These are phyloP conservation scores for Davidsoniella neocaledoniae DNA, from an alignment of 2,329 filamentous ascomycete species.

Conservation along the genomic window DNA sequence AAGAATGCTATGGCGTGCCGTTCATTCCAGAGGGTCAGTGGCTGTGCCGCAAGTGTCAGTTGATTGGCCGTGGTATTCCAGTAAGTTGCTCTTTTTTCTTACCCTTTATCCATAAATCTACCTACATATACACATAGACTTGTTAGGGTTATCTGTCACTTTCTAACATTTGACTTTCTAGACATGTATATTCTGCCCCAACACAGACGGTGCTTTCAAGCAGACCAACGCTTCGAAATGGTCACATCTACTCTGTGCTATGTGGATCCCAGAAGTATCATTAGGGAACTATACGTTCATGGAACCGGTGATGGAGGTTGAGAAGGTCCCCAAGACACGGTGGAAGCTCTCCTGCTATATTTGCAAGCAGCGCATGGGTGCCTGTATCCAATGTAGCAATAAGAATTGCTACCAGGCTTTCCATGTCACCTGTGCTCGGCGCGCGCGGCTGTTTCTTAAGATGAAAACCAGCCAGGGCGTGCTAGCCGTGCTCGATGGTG, in stretches of 20 bases:
- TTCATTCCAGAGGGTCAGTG: conserved; percentile 98
- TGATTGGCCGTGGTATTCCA: conserved; percentile 80
- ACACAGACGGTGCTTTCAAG: conserved; percentile 94
- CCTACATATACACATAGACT: background rate
- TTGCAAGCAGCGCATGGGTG: conserved; percentile 92
- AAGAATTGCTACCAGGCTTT: conserved; percentile 96
- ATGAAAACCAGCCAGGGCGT: conserved; percentile 88
- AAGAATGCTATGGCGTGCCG: conserved; percentile 96
- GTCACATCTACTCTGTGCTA: conserved; percentile 89
- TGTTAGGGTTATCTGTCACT: background rate
- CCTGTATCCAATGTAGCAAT: conserved; percentile 95
- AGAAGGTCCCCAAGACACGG: conserved; percentile 85
- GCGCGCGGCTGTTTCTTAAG: conserved; percentile 73
- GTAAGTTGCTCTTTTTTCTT: conserved; percentile 29
- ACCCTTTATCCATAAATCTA: too few species aligned
- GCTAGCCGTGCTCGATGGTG: conserved; percentile 59
- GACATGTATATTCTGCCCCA: conserved; percentile 97
- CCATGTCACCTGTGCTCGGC: conserved; percentile 86
- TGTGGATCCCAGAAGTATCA: conserved; percentile 96
- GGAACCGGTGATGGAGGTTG: conserved; percentile 95
- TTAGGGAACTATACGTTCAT: conserved; percentile 94
- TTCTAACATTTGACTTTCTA: conserved; percentile 18
- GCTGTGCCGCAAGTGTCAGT: conserved; percentile 91
- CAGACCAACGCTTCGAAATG: conserved; percentile 93
- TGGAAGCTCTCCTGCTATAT: conserved; percentile 96